Evolutionary conservation across 2,329 filamentous ascomycete species (phyloP).

Genomic region (Exserohilum turcica): DNA sequence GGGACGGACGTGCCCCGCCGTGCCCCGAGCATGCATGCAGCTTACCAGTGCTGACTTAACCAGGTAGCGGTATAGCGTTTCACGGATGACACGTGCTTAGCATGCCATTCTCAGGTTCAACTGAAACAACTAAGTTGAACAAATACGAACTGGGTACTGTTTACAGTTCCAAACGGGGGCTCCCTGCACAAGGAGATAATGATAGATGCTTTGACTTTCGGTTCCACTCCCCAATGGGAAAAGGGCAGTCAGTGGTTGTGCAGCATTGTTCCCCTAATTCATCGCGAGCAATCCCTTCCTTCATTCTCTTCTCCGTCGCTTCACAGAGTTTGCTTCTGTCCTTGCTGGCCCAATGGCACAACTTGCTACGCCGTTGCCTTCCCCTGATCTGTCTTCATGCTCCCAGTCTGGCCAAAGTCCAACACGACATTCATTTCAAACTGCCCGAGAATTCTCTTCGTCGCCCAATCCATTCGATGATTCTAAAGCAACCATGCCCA

Average conservation of each 20-base stretch:
- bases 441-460: neutral
- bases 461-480: neutral
- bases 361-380: neutral
- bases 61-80: neutral
- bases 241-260: neutral
- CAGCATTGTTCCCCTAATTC: neutral
- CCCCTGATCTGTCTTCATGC: neutral
- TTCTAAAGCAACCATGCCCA: neutral
- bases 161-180: neutral
- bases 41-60: constrained; percentile 6
- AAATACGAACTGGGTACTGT: neutral
- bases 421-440: neutral
- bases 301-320: neutral
- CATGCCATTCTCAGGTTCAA: neutral
- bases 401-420: neutral
- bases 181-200: neutral
- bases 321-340: neutral
- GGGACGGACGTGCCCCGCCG: neutral
- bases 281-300: neutral
- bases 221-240: neutral
- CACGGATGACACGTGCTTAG: constrained; percentile 1
- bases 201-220: neutral
- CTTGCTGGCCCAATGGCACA: neutral
- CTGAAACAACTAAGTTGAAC: neutral
- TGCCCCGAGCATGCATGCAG: constrained; percentile 1